Percentiles rank a stretch among this genome's conserved stretches.
These are phyloP conservation scores for Coemansia sp. DNA, from an alignment of 192 early-diverging fungal species.

Conservation along the genomic window DNA sequence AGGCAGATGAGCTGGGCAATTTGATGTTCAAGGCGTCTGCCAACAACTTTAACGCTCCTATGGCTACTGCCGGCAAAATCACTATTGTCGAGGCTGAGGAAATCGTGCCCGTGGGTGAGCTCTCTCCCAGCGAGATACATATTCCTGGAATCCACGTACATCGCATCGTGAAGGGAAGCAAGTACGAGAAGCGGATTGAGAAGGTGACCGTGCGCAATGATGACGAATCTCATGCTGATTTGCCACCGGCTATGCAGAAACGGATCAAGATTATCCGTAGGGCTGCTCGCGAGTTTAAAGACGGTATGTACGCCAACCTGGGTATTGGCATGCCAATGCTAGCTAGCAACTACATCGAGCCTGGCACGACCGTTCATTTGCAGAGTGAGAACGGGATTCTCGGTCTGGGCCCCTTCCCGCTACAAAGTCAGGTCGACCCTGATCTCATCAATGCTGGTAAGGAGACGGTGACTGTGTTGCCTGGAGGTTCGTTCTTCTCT, in stretches of 20 bases:
- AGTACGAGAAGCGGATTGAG: constrained; percentile 75
- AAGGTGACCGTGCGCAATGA: constrained; percentile 59
- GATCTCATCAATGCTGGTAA: constrained; percentile 84
- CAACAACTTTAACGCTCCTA: constrained; percentile 78
- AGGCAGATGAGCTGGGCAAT: constrained; percentile 76
- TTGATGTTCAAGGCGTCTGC: constrained; percentile 70
- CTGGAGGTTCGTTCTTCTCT: constrained; percentile 73
- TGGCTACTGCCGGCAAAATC: constrained; percentile 74
- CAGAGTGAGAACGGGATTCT: constrained; percentile 83
- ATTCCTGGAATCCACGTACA: constrained; percentile 75
- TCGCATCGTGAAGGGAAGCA: constrained; percentile 69
- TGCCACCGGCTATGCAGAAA: constrained; percentile 45
- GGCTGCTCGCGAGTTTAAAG: constrained; percentile 78
- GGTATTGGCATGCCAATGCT: constrained; percentile 83
- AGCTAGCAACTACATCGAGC: constrained; percentile 59
- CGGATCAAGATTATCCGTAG: constrained; percentile 73
- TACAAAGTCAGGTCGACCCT: constrained; percentile 68
- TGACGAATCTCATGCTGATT: constrained; percentile 25
- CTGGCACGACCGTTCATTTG: constrained; percentile 69
- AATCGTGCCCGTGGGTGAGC: constrained; percentile 69
- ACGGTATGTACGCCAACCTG: constrained; percentile 76
- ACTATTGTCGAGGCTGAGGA: constrained; percentile 84
- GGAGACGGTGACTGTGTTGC: constrained; percentile 74
- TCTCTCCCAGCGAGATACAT: constrained; percentile 73
- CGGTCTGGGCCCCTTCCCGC: constrained; percentile 76